Evolutionary conservation across 208 protist species (phyloP), one percentile per base, ranked within the genome.

Genomic region (Endotrypanum monterogeii): DNA sequence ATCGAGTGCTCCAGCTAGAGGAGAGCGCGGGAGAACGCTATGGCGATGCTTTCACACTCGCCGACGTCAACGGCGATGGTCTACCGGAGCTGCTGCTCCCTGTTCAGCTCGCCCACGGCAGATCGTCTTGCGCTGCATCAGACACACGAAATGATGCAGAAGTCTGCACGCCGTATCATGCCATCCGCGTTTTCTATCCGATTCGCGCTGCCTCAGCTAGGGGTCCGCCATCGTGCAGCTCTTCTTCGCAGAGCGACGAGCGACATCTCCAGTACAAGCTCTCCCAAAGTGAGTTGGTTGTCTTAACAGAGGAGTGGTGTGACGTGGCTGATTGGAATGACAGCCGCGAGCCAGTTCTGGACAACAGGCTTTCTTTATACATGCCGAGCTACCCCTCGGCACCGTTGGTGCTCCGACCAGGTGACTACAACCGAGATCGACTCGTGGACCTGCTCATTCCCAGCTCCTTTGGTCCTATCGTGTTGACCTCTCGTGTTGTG

Each of bases 391-490:
- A 58, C 57, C 71, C 71, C 2, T 76, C 71, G 2, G 44, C 67
- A 6, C 89, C 91, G 57, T 81, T 90, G 3, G 11, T 93, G 30
- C 61, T 94, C 39, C 89, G 89, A 25, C 41, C 69, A 11, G 80
- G 83, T 7, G 89, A 96, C 66, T 85, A 82, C 73, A 90, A 89
- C 68, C 68, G 83, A n/a, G 88, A 94, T 76, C 73, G 88, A 25
- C 75, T 84, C 23, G 67, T 69, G 16, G 91, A 96, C 57, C 14
- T 94, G 6, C 9, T 94, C 9, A 76, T 93, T 46, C 83, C 88
- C n/a, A 94, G 83, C 70, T 88, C 81, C 69, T 75, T 78, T 28
- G 87, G 89, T 3, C 87, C 88, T 5, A 74, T 93, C 20, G 48
- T 94, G 61, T 78, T 96, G n/a, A 79, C 71, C 0, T 51, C 67